These are phyloP conservation scores for Yamadazyma aaseri DNA, from an alignment of 1,139 yeast species.

Conservation along the genomic window DNA sequence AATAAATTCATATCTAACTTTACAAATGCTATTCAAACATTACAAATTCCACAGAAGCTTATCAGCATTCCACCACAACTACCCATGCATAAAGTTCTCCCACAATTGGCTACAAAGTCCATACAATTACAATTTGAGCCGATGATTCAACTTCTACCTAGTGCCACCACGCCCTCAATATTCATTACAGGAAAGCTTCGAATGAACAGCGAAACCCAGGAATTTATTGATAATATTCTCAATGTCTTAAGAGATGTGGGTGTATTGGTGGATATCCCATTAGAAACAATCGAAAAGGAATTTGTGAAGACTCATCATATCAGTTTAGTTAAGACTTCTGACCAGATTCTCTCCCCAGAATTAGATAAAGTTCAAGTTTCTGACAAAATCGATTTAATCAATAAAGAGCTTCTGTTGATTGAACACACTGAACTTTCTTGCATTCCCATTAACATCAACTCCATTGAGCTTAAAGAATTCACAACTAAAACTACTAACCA, in stretches of 20 bases:
- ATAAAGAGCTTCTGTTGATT: not conserved
- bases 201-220: constrained; percentile 2
- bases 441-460: constrained; percentile 1
- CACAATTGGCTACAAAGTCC: not conserved
- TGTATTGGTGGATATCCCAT: not conserved
- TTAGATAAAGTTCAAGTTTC: not conserved
- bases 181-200: constrained; percentile 10
- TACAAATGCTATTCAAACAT: constrained; percentile 5
- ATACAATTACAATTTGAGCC: constrained; percentile 10
- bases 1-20: constrained; percentile 5
- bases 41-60: constrained; percentile 1
- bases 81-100: not conserved
- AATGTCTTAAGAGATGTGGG: constrained; percentile 6
- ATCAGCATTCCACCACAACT: not conserved
- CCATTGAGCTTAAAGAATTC: constrained; percentile 1
- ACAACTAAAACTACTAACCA: not conserved
- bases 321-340: constrained; percentile 3
- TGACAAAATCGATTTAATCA: not conserved
- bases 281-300: not conserved
- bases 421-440: not conserved
- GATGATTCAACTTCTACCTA: constrained; percentile 7
- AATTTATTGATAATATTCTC: constrained; percentile 7
- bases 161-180: constrained; percentile 8
- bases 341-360: constrained; percentile 1
- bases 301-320: constrained; percentile 1